Base-by-base conservation (phyloP, 345 rosid genomes). In the Citrus glauca region DNA sequence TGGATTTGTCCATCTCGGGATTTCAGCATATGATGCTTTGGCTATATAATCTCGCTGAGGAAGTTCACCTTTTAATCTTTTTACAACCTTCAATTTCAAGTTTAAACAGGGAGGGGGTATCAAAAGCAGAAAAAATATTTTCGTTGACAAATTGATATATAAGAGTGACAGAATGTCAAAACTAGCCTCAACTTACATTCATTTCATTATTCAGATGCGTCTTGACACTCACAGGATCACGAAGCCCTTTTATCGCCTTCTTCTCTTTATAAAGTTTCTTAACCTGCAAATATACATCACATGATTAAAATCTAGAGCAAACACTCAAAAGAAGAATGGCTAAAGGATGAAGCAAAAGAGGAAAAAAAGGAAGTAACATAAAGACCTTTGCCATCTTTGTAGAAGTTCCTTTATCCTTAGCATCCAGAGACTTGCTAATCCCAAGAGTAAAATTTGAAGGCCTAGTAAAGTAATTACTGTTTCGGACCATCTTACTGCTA, bases 331-430 rank as follows among this genome's bases (percentile, higher is more conserved):
- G 27, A 10, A 1, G n/a, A 69, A 32, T 64, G 19, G 71, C 32
- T 40, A 30, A 30, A 70, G 11, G 53, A 71, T 3, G 73, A 32
- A 68, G 30, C 16, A 24, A 20, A 61, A 5, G 30, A 10, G 20
- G 35, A 56, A n/a, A 59, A 78, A 64, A 32, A 35, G 59, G 70
- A 40, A 30, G 20, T 7, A 82, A 56, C 20, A 60, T 57, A 56
- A 25, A 79, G 81, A 88, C 94, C 85, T 86, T 90, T 77, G 70
- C 83, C 76, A 71, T 82, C 81, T 77, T 86, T 72, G 81, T 77
- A 81, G 84, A 79, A 25, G 76, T 83, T 66, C 79, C 86, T 80
- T 87, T 87, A 80, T 86, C 92, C 68, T 80, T 84, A 24, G 82
- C 57, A 55, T 79, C 86, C 72, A 84, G 75, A 79, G 87, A 84